Conservation (phyloP, 169 alveolate genomes). For the Fabrea salina region DNA sequence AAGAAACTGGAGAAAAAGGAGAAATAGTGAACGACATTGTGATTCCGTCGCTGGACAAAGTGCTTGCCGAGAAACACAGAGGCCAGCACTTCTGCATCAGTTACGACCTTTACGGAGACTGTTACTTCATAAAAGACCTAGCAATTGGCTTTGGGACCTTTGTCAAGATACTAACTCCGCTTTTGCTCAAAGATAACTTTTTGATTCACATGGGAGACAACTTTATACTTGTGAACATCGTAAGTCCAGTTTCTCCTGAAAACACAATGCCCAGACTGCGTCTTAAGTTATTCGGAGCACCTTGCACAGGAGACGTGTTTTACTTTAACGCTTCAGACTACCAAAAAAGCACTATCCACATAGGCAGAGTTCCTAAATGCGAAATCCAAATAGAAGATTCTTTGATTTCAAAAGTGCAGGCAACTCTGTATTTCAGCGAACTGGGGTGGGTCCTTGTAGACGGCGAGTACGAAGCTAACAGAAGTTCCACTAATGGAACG, state of each 20-base stretch:
- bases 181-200: constrained; percentile 65
- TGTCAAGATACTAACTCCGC: constrained; percentile 48
- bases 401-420: constrained; percentile 56
- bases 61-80: constrained; percentile 47
- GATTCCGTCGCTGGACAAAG: constrained; percentile 60
- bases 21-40: constrained; percentile 53
- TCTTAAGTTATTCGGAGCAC: constrained; percentile 64
- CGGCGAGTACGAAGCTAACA: constrained; percentile 40
- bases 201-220: constrained; percentile 73
- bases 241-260: constrained; percentile 28
- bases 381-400: constrained; percentile 55
- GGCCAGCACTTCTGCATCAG: constrained; percentile 57
- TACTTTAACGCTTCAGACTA: constrained; percentile 32
- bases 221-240: constrained; percentile 61
- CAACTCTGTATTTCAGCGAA: background rate
- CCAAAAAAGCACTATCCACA: constrained; percentile 7
- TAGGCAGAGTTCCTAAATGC: constrained; percentile 43
- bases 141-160: constrained; percentile 80
- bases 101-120: constrained; percentile 31
- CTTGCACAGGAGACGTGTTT: constrained; percentile 57
- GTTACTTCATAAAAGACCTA: constrained; percentile 66
- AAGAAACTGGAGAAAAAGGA: background rate
- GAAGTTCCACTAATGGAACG: constrained; percentile 73
- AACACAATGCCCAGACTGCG: background rate
- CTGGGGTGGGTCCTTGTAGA: constrained; percentile 55